phyloP scores from a whole-genome alignment of 371 early-diverging fungal genomes.

The Chytridium lagenaria region DNA sequence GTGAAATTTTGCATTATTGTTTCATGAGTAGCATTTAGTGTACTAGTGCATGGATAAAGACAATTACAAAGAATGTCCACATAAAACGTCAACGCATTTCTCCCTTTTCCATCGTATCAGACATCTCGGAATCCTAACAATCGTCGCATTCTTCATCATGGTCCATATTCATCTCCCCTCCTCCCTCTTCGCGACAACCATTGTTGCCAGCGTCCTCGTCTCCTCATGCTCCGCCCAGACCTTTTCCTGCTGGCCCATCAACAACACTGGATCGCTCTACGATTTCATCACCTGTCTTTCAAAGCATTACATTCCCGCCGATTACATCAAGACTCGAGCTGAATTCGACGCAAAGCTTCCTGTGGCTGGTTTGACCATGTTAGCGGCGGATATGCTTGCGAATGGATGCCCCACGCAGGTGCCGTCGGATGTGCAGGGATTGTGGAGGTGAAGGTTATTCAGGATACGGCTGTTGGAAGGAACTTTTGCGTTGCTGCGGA shows the following conservation, averaged over 20 bases:
- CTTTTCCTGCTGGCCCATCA: slow-evolving; percentile 3
- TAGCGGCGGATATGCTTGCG: not conserved
- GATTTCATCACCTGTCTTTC: not conserved
- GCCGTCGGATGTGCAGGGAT: not conserved
- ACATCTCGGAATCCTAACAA: no score
- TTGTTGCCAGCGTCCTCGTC: not conserved
- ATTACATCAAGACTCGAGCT: not conserved
- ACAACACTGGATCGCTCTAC: not conserved
- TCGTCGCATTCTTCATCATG: no score
- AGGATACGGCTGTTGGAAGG: slow-evolving; percentile 3
- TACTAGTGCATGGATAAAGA: no score
- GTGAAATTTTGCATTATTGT: no score
- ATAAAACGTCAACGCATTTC: no score
- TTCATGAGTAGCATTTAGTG: no score
- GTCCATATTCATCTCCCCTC: not conserved
- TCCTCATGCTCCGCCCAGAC: slow-evolving; percentile 1
- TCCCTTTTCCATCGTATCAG: no score
- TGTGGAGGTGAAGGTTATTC: slow-evolving; percentile 1
- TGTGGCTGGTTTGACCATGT: not conserved
- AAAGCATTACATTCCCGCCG: not conserved
- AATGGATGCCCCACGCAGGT: not conserved
- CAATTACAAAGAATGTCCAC: no score
- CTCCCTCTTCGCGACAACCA: not conserved
- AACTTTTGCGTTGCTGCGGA: not conserved
- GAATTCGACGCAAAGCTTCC: not conserved